phyloP scores from a whole-genome alignment of 2,329 filamentous ascomycete genomes.

The Aspergillus sp. region DNA sequence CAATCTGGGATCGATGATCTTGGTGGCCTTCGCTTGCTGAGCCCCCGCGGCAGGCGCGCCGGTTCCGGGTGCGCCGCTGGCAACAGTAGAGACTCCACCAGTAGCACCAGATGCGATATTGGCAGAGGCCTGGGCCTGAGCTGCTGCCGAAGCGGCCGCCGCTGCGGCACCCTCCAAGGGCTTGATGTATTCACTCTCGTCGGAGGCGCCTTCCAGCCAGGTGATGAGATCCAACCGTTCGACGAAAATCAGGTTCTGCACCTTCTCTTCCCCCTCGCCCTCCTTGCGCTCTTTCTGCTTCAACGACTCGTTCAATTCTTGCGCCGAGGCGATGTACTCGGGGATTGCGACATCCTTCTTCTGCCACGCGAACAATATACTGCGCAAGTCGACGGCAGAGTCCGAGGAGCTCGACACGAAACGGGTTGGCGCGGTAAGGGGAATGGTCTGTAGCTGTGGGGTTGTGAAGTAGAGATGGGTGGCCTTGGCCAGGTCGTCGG shows the following conservation, averaged over 20 bases:
- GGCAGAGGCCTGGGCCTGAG: conserved; percentile 45
- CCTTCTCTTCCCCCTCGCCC: conserved; percentile 52
- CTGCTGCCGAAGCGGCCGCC: conserved; percentile 36
- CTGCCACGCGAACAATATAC: conserved; percentile 93
- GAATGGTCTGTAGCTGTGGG: conserved; percentile 60
- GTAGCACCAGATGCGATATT: conserved; percentile 53
- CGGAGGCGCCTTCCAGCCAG: conserved; percentile 86
- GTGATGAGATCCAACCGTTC: conserved; percentile 89
- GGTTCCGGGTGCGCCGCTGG: conserved; percentile 45
- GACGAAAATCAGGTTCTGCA: conserved; percentile 87
- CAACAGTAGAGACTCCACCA: conserved; percentile 41
- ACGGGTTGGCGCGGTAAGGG: conserved; percentile 74
- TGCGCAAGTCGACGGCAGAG: conserved; percentile 78
- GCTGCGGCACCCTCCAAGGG: conserved; percentile 66
- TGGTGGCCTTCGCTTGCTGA: conserved; percentile 51
- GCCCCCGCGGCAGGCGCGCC: conserved; percentile 23
- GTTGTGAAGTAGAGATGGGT: conserved; percentile 73
- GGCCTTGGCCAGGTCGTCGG: conserved; percentile 68
- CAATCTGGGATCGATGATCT: conserved; percentile 77
- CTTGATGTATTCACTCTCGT: conserved; percentile 91
- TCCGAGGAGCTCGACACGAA: conserved; percentile 74
- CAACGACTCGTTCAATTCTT: conserved; percentile 77
- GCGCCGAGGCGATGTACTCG: conserved; percentile 84
- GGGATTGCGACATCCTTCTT: conserved; percentile 88
- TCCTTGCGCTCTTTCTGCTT: conserved; percentile 35